Evolutionary conservation across 495 filamentous ascomycete species (phyloP).

Genomic region (Xylaria venustula): DNA sequence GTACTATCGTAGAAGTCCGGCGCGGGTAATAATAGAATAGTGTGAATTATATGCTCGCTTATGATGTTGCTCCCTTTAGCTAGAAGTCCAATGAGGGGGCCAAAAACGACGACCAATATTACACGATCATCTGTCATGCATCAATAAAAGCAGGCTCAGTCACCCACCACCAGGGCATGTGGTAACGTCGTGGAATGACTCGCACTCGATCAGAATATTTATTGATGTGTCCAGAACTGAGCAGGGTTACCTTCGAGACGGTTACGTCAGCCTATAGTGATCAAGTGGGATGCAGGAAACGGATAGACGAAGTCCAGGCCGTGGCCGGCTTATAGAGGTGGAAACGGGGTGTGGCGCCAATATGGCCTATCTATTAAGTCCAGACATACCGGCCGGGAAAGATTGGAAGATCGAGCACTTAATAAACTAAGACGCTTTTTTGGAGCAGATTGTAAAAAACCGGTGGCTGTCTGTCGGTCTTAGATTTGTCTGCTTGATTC

Average conservation of each 20-base stretch:
- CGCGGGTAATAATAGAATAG: background rate
- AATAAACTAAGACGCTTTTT: background rate
- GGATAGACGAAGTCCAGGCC: background rate
- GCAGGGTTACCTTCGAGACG: background rate
- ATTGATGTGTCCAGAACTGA: background rate
- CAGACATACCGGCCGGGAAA: background rate
- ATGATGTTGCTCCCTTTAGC: conserved; percentile 1
- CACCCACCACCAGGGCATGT: background rate
- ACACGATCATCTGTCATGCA: conserved; percentile 18
- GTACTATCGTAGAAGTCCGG: background rate
- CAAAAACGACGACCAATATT: background rate
- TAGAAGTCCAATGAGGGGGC: conserved; percentile 1
- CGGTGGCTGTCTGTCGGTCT: background rate
- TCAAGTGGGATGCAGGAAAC: background rate
- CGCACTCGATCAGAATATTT: background rate
- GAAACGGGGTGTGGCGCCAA: background rate
- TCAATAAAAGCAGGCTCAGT: conserved; percentile 4
- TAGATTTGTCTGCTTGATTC: background rate
- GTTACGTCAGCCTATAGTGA: conserved; percentile 14
- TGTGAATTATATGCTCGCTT: background rate
- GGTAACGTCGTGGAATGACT: conserved; percentile 2
- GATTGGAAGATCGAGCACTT: background rate
- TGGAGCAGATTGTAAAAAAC: background rate
- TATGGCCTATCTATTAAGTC: conserved; percentile 5
- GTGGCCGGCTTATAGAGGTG: background rate